phyloP scores from a whole-genome alignment of 2,329 filamentous ascomycete species.

The Alternaria arborescens region DNA sequence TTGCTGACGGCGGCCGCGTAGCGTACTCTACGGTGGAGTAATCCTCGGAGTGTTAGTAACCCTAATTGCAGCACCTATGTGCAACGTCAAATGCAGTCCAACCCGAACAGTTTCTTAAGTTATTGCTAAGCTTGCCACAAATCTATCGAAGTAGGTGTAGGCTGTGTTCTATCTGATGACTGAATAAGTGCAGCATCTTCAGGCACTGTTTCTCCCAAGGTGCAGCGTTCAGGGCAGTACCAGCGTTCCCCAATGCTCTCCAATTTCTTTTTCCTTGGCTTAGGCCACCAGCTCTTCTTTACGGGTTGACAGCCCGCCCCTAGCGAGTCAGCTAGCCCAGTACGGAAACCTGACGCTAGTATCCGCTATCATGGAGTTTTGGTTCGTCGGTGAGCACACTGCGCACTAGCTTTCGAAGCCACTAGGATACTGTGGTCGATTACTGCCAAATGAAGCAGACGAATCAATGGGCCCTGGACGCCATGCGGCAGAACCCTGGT shows the following conservation, averaged over 20 bases:
- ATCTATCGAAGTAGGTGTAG: background rate
- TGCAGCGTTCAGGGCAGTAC: background rate
- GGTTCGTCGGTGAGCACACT: constrained; percentile 10
- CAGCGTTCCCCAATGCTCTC: background rate
- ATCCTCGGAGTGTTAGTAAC: constrained; percentile 1
- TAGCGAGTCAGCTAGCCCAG: constrained; percentile 9
- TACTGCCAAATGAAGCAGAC: constrained; percentile 2
- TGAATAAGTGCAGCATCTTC: background rate
- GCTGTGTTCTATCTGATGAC: background rate
- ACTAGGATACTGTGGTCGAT: constrained; percentile 7
- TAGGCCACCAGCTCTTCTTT: background rate
- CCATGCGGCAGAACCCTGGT: constrained; percentile 6
- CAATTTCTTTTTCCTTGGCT: constrained; percentile 1
- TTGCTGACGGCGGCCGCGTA: background rate
- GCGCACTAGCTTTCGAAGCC: constrained; percentile 7
- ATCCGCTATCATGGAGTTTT: constrained; percentile 8
- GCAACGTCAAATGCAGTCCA: background rate
- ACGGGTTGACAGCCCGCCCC: background rate
- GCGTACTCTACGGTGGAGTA: constrained; percentile 4
- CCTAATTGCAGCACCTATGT: background rate
- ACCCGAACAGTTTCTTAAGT: background rate
- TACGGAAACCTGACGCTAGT: constrained; percentile 5
- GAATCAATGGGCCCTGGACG: constrained; percentile 3
- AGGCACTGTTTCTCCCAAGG: background rate
- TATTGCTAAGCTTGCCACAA: background rate